phyloP scores from a whole-genome alignment of 2,329 filamentous ascomycete species.

The Fusarium hainanense region DNA sequence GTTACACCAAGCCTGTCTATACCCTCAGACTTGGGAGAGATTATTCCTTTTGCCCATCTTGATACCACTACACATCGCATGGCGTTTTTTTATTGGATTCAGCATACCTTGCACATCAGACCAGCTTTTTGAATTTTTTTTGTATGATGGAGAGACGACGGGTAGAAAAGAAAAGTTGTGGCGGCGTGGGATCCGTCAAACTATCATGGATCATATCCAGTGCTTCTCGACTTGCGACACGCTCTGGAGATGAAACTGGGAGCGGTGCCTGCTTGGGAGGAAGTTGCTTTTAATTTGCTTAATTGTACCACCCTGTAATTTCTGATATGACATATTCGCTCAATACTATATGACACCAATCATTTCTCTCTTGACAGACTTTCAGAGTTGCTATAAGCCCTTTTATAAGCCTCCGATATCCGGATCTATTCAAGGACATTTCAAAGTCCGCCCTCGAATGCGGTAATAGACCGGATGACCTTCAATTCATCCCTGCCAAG shows the following conservation, averaged over 20 bases:
- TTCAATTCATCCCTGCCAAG: slow-evolving; percentile 11
- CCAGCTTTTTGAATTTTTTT: slow-evolving; percentile 12
- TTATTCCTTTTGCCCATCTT: slow-evolving; percentile 39
- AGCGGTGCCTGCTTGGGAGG: slow-evolving; percentile 14
- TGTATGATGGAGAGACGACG: slow-evolving; percentile 18
- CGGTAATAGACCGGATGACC: slow-evolving; percentile 41
- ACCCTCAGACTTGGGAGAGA: slow-evolving; percentile 33
- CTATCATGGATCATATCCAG: slow-evolving; percentile 1
- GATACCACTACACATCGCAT: slow-evolving; percentile 48
- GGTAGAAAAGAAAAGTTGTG: slow-evolving; percentile 33
- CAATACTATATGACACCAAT: slow-evolving; percentile 15
- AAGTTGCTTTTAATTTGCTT: slow-evolving; percentile 24
- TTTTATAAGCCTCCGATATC: slow-evolving; percentile 1
- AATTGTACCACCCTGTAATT: slow-evolving; percentile 35
- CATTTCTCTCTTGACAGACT: background rate
- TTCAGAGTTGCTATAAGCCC: background rate
- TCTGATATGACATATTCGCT: slow-evolving; percentile 5
- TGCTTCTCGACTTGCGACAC: slow-evolving; percentile 6
- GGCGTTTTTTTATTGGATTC: slow-evolving; percentile 41
- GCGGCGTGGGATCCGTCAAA: slow-evolving; percentile 16
- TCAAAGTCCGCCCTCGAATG: slow-evolving; percentile 28
- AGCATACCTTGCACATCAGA: slow-evolving; percentile 16
- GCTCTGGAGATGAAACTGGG: slow-evolving; percentile 22
- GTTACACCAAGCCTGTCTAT: slow-evolving; percentile 36
- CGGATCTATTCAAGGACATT: slow-evolving; percentile 25